Conservation (phyloP, 2,329 filamentous ascomycete genomes). For the Talaromyces sp. region DNA sequence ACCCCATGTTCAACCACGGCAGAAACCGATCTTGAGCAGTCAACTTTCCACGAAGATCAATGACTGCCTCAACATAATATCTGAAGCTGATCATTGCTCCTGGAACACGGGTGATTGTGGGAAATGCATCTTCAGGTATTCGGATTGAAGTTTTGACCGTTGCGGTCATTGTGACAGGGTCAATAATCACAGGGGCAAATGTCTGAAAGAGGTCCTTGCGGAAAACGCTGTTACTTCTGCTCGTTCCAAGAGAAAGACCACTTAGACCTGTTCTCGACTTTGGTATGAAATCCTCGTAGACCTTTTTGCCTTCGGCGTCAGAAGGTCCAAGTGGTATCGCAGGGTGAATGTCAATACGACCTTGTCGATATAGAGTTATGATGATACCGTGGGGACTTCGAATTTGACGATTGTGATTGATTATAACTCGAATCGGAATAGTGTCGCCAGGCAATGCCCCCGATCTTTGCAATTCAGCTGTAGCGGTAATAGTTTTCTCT, state of each 20-base stretch:
- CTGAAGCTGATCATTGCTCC: constrained; percentile 93
- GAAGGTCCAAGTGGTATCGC: constrained; percentile 55
- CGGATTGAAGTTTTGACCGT: constrained; percentile 77
- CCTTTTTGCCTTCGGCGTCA: constrained; percentile 61
- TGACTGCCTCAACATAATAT: constrained; percentile 87
- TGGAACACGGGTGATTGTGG: constrained; percentile 83
- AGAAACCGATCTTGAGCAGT: constrained; percentile 65
- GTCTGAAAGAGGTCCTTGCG: constrained; percentile 90
- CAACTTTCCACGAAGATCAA: constrained; percentile 85
- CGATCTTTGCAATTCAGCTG: constrained; percentile 72
- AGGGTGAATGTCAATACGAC: constrained; percentile 76
- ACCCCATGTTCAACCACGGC: constrained; percentile 50
- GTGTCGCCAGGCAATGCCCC: constrained; percentile 83
- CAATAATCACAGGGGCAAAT: constrained; percentile 80
- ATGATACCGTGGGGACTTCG: constrained; percentile 91
- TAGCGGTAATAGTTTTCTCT: constrained; percentile 78
- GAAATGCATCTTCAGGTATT: constrained; percentile 85
- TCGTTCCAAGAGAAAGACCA: constrained; percentile 78
- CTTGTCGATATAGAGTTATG: constrained; percentile 84
- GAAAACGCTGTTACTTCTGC: constrained; percentile 84
- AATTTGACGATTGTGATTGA: constrained; percentile 83
- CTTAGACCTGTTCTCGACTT: constrained; percentile 81
- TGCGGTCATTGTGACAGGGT: constrained; percentile 71
- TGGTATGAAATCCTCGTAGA: constrained; percentile 80
- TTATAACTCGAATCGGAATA: constrained; percentile 70